Base-by-base conservation (phyloP, 2,329 filamentous ascomycete species). In the Pseudogymnoascus sp. region DNA sequence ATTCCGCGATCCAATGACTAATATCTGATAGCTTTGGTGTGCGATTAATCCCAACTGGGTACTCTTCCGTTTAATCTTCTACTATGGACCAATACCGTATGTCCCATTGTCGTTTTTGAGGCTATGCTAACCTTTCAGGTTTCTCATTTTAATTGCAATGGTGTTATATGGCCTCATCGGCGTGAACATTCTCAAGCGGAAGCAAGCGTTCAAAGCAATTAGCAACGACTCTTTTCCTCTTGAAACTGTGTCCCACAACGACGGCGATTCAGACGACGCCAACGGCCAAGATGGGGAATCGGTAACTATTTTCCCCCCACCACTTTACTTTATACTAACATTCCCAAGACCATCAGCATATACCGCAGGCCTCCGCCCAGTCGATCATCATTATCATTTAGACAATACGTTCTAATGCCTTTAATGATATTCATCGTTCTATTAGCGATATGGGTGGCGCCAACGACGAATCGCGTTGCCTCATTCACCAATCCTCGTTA, bases 361-460 rank as follows among this genome's bases (percentile, higher is more conserved):
- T 37, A 47, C 47, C 11, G 57, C 31, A 36, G 63, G 34, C 14
- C 61, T 2, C 65, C 69, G 26, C 47, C 47, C 14, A 66, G 62
- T 31, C 69, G 69, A 12, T 71, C 73, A 7, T 68, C 71, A 2
- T 67, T 76, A 0, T 77, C 75, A 0, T 71, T 77, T 42, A 67
- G 73, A 8, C 74, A 77, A 62, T 77, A 75, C 62, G 69, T 77
- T 12, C 69, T 76, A 14, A 76, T 77, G 75, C 75, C 86, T 0
- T 77, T 89, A 54, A 79, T 89, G 16, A 89, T 89, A 78, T 89
- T 89, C 73, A 80, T 85, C 0, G 86, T 86, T 0, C 78, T 89
- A 37, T 77, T 88, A 36, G 81, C 89, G 40, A 88, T 87, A 2
- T 89, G 86, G 86, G 83, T 91, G 62, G 90, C 83, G 2, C 90